Base-by-base conservation (phyloP, 345 rosid genomes). In the Corchorus capsularis region DNA sequence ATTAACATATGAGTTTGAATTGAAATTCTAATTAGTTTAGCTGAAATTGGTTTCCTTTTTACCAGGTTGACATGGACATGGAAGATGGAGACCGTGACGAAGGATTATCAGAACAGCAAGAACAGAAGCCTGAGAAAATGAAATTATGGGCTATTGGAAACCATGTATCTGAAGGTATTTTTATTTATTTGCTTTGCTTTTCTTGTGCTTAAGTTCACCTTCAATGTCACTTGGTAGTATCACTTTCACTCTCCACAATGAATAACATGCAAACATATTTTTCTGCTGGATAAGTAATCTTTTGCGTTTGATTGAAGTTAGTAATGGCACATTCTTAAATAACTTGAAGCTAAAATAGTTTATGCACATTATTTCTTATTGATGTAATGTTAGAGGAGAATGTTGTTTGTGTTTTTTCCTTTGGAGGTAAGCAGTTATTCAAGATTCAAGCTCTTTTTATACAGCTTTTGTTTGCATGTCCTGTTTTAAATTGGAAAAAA, bases 21-120 rank as follows among this genome's bases (percentile, higher is more conserved):
- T 19, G 43, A 68, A 8, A 39, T 75, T 71, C 52, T 15, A 57
- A 41, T n/a, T 57, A 19, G 70, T 4, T 63, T 63, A 8, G 8
- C 59, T 47, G 20, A 61, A 76, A 41, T 11, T 12, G 32, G 16
- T 46, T 49, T 47, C 66, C 74, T n/a, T 32, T 75, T 22, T 73
- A 61, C n/a, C 82, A 95, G 97, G 92, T 95, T 73, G 98, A 93
- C 80, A 95, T 93, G 99, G 97, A 95, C 81, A 86, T 90, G 91
- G 98, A 86, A 83, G 99, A 95, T 87, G 95, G 80, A 62, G 71
- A 81, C 73, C 35, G n/a, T 72, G 87, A 86, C 56, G 82, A 77
- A 45, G 76, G 73, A 69, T 76, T 63, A 55, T 78, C 85, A 35
- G 79, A 70, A 46, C 75, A 46, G 73, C 90, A 79, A 73, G 94